Conservation (phyloP, 768 basidiomycete species). For the Mycena maculata region DNA sequence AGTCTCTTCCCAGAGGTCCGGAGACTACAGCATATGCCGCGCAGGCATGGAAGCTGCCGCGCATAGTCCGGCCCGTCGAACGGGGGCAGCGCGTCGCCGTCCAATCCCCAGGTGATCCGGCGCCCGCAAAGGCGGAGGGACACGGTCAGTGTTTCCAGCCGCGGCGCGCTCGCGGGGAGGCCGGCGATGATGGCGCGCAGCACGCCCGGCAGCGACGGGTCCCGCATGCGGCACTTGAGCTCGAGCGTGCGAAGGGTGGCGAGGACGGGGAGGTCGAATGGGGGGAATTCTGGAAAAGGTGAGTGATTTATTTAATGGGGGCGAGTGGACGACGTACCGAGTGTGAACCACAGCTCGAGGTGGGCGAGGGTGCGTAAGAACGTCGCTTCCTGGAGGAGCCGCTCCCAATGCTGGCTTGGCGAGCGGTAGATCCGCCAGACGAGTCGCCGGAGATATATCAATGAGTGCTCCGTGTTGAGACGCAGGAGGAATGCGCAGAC, state of each 20-base stretch:
- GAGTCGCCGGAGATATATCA: neutral
- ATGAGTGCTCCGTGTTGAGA: neutral
- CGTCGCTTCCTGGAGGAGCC: neutral
- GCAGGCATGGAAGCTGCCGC: no score
- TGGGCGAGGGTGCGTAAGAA: neutral
- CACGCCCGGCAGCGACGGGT: neutral
- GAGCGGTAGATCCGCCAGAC: neutral
- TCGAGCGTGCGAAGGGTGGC: neutral
- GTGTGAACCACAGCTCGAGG: constrained; percentile 1
- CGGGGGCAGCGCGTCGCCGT: no score
- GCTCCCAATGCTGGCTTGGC: neutral
- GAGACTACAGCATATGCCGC: no score
- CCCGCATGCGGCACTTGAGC: neutral
- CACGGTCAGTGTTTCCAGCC: no score
- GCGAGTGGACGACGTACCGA: neutral
- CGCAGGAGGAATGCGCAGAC: neutral
- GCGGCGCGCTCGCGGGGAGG: neutral
- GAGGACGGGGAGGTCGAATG: neutral
- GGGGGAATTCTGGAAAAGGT: neutral
- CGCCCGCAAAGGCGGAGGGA: no score
- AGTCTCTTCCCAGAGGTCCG: no score
- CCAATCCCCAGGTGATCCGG: no score
- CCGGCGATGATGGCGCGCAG: neutral
- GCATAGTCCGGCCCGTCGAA: no score
- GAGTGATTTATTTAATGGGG: neutral